These are phyloP conservation scores for Dichomitus squalens DNA, from an alignment of 1,284 basidiomycete genomes.

Conservation along the genomic window DNA sequence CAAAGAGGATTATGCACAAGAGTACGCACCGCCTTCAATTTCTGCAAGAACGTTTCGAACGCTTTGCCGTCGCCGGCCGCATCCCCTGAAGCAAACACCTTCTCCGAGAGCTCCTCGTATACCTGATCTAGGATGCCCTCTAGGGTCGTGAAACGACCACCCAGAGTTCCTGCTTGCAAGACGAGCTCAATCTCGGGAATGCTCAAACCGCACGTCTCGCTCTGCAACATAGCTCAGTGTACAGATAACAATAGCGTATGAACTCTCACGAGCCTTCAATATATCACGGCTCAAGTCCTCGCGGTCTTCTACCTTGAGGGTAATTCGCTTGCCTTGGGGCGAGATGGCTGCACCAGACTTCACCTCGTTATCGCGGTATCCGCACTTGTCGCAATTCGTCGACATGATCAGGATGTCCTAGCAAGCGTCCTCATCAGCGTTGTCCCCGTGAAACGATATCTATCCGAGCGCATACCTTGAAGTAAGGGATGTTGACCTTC, in stretches of 20 bases:
- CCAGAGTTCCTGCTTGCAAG: slow-evolving; percentile 91
- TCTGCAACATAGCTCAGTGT: slow-evolving; percentile 47
- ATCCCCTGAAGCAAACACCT: slow-evolving; percentile 85
- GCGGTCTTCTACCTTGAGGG: slow-evolving; percentile 87
- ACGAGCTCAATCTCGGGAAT: slow-evolving; percentile 97
- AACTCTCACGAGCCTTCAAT: slow-evolving; percentile 66
- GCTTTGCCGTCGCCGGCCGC: slow-evolving; percentile 48
- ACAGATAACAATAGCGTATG: background rate
- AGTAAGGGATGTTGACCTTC: slow-evolving; percentile 96
- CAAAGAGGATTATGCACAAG: background rate
- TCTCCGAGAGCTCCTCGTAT: slow-evolving; percentile 93
- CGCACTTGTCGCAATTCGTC: slow-evolving; percentile 93
- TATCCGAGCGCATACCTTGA: slow-evolving; percentile 65
- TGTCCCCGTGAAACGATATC: background rate
- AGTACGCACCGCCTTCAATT: slow-evolving; percentile 73
- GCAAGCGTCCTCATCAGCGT: background rate
- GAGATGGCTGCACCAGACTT: slow-evolving; percentile 93
- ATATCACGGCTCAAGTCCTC: slow-evolving; percentile 96
- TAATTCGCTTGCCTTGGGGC: slow-evolving; percentile 84
- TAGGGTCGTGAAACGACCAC: slow-evolving; percentile 97
- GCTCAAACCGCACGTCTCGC: slow-evolving; percentile 87
- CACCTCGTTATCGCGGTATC: slow-evolving; percentile 97
- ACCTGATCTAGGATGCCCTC: slow-evolving; percentile 96
- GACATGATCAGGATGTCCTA: slow-evolving; percentile 99
- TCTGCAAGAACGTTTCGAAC: slow-evolving; percentile 79